These are phyloP conservation scores for Paramarasmius palmivorus DNA, from an alignment of 1,284 basidiomycete species.

Conservation along the genomic window DNA sequence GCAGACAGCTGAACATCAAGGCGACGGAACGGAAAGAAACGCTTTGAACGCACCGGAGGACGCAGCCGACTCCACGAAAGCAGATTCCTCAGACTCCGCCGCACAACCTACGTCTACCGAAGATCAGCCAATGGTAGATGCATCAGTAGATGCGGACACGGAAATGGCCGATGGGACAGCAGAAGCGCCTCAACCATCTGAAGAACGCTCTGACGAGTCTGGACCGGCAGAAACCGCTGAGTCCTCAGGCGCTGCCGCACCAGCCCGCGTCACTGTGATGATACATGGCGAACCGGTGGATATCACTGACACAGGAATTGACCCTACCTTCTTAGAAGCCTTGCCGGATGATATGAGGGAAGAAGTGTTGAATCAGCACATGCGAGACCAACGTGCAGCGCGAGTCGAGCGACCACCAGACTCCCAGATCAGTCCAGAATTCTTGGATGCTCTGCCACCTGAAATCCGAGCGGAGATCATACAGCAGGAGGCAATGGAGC, in stretches of 20 bases:
- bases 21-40: no score
- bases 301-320: constrained; percentile 98
- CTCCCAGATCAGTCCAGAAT: constrained; percentile 92
- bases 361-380: constrained; percentile 96
- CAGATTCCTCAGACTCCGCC: background rate
- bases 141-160: constrained; percentile 39
- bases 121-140: constrained; percentile 30
- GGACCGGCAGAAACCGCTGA: constrained; percentile 14
- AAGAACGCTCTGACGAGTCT: constrained; percentile 9
- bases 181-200: constrained; percentile 10
- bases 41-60: no score
- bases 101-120: constrained; percentile 1
- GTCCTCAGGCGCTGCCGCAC: constrained; percentile 20
- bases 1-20: constrained; percentile 7
- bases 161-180: constrained; percentile 42
- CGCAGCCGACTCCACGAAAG: no score
- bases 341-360: constrained; percentile 98
- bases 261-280: constrained; percentile 73
- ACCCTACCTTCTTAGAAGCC: constrained; percentile 97
- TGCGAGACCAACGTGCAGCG: constrained; percentile 86
- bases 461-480: constrained; percentile 97
- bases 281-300: constrained; percentile 95
- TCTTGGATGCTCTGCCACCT: constrained; percentile 93
- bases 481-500: constrained; percentile 89
- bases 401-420: constrained; percentile 72